A percentile compares a stretch with the other conserved stretches of the same genome.
phyloP scores from a whole-genome alignment of 2,329 filamentous ascomycete genomes.

The Penicillium corylophilum region DNA sequence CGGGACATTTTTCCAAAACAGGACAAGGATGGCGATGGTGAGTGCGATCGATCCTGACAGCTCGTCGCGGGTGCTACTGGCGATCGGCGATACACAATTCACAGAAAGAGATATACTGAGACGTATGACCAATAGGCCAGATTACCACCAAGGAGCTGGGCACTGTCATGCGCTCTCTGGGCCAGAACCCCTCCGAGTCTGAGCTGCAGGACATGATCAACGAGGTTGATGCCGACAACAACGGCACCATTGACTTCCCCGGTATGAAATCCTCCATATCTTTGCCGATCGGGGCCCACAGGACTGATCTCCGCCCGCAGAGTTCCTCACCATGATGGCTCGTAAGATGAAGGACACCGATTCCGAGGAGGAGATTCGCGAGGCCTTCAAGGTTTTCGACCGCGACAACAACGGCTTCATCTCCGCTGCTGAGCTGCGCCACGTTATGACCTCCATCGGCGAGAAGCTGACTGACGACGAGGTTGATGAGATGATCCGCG shows the following conservation, averaged over 20 bases:
- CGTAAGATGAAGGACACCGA: conserved; percentile 94
- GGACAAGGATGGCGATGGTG: conserved; percentile 91
- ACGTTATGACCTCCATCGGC: conserved; percentile 89
- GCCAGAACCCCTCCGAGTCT: conserved; percentile 86
- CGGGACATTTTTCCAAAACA: conserved; percentile 38
- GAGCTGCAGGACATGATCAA: conserved; percentile 94
- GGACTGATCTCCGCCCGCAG: conserved; percentile 45
- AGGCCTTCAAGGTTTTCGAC: conserved; percentile 88
- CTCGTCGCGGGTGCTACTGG: background rate
- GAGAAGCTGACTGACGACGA: conserved; percentile 90
- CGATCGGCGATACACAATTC: background rate
- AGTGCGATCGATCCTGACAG: conserved; percentile 45
- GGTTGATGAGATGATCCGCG: conserved; percentile 90
- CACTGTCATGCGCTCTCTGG: conserved; percentile 86
- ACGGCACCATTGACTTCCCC: conserved; percentile 87
- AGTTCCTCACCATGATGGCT: conserved; percentile 92
- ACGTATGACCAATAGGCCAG: conserved; percentile 60
- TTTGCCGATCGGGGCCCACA: background rate
- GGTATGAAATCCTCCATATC: conserved; percentile 53
- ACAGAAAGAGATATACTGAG: conserved; percentile 8
- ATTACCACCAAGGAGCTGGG: conserved; percentile 90
- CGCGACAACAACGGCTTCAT: conserved; percentile 92
- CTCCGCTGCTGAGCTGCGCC: conserved; percentile 80
- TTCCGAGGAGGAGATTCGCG: conserved; percentile 85
- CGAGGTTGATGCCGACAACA: conserved; percentile 89